Percentiles rank a stretch among this genome's conserved stretches.
These are phyloP conservation scores for Dipsacomyces acuminosporus DNA, from an alignment of 371 early-diverging fungal species.

Conservation along the genomic window DNA sequence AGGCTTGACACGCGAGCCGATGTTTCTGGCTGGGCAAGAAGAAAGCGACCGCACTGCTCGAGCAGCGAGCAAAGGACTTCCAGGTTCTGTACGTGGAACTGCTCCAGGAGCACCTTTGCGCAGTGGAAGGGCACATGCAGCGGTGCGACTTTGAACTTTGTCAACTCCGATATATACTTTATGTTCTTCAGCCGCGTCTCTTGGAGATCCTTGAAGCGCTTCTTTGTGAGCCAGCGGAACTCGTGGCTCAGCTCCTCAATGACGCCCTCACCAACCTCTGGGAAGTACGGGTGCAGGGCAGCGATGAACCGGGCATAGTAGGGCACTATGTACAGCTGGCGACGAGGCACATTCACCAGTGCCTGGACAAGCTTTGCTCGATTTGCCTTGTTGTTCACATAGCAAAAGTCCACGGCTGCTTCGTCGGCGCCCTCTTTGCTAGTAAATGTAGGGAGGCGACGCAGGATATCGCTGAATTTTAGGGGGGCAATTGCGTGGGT, in stretches of 20 bases:
- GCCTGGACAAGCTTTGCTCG: slow-evolving; percentile 71
- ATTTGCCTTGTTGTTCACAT: slow-evolving; percentile 72
- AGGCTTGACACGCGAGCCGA: slow-evolving; percentile 41
- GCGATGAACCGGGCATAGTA: slow-evolving; percentile 89
- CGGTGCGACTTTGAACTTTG: slow-evolving; percentile 86
- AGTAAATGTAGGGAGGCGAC: slow-evolving; percentile 69
- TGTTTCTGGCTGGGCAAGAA: slow-evolving; percentile 67
- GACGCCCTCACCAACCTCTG: slow-evolving; percentile 73
- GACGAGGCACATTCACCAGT: slow-evolving; percentile 72
- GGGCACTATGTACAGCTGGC: slow-evolving; percentile 81
- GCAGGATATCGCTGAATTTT: slow-evolving; percentile 50
- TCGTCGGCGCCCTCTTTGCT: slow-evolving; percentile 85
- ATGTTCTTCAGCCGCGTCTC: slow-evolving; percentile 58
- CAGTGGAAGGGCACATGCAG: slow-evolving; percentile 74
- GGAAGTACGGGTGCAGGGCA: slow-evolving; percentile 75
- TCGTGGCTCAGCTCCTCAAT: slow-evolving; percentile 70
- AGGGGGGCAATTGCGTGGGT: slow-evolving; percentile 23
- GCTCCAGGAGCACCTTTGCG: slow-evolving; percentile 76
- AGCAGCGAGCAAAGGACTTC: slow-evolving; percentile 77
- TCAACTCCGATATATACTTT: slow-evolving; percentile 82
- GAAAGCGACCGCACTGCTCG: slow-evolving; percentile 86
- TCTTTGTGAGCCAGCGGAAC: slow-evolving; percentile 56
- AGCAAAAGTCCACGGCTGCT: slow-evolving; percentile 90
- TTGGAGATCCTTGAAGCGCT: slow-evolving; percentile 33
- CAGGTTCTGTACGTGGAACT: slow-evolving; percentile 75